A percentile compares a stretch with the other conserved stretches of the same genome.
These are phyloP conservation scores for Backusella parvicylindrica DNA, from an alignment of 192 early-diverging fungal genomes.

Conservation along the genomic window DNA sequence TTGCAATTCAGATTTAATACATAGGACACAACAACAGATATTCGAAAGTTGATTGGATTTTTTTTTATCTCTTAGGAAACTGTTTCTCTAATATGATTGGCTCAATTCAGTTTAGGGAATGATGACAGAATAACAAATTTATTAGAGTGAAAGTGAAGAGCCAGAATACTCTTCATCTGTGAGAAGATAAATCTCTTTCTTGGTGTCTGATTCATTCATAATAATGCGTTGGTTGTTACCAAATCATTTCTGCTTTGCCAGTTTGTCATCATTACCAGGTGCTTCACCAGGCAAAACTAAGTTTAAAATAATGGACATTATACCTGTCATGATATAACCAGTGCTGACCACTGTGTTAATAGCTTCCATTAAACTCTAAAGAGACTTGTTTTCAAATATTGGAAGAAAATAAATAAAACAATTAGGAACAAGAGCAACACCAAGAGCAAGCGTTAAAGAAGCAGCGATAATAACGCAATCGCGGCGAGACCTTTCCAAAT, in stretches of 20 bases:
- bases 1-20: no score
- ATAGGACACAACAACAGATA: no score
- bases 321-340: slow-evolving; percentile 41
- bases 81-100: no score
- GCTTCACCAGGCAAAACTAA: slow-evolving; percentile 30
- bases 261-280: not conserved
- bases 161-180: not conserved
- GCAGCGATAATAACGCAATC: slow-evolving; percentile 51
- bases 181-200: not conserved
- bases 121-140: no score
- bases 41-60: no score
- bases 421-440: slow-evolving; percentile 44
- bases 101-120: no score
- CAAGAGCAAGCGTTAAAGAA: slow-evolving; percentile 44
- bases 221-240: not conserved
- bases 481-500: slow-evolving; percentile 51
- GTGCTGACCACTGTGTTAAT: slow-evolving; percentile 46
- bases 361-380: slow-evolving; percentile 41
- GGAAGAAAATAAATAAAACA: slow-evolving; percentile 47
- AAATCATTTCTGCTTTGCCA: not conserved
- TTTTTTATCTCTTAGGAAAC: no score
- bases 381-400: slow-evolving; percentile 31
- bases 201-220: not conserved
- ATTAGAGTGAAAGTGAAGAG: not conserved
- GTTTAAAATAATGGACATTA: slow-evolving; percentile 40